phyloP scores from a whole-genome alignment of 257 asterid species.

The Scutellaria baicalensis region DNA sequence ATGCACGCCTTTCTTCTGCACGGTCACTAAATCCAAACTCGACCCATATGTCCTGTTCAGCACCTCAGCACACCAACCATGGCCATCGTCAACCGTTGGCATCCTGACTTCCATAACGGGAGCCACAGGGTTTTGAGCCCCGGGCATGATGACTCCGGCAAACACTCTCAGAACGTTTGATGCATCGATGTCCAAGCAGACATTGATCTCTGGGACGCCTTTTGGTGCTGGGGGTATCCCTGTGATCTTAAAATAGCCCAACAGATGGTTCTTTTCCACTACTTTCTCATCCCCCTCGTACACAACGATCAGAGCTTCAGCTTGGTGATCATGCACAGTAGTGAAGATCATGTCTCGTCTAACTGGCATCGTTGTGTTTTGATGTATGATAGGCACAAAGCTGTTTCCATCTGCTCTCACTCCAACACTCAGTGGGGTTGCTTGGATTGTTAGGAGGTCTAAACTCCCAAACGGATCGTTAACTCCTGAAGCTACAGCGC shows the following conservation, averaged over 20 bases:
- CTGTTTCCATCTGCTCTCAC: constrained; percentile 50
- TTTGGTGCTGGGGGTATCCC: constrained; percentile 73
- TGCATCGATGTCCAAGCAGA: constrained; percentile 71
- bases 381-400: constrained; percentile 51
- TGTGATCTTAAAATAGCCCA: constrained; percentile 60
- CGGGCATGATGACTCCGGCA: constrained; percentile 52
- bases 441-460: constrained; percentile 70
- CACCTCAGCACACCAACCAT: constrained; percentile 87
- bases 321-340: constrained; percentile 62
- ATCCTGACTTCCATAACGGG: constrained; percentile 79
- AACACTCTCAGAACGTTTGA: constrained; percentile 51
- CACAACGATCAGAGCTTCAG: constrained; percentile 61
- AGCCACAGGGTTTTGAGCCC: constrained; percentile 23
- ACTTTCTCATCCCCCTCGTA: constrained; percentile 57
- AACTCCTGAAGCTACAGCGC: constrained; percentile 74
- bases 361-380: constrained; percentile 54
- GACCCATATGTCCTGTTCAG: constrained; percentile 52
- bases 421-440: constrained; percentile 64
- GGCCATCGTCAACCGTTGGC: constrained; percentile 84
- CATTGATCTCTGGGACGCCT: constrained; percentile 71
- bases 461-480: constrained; percentile 70
- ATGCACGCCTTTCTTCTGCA: constrained; percentile 40
- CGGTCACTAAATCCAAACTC: constrained; percentile 48
- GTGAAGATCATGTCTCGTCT: constrained; percentile 59
- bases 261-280: constrained; percentile 53